Evolutionary conservation across 805 yeast genomes (phyloP), one percentile per base, ranked within the genome.

Genomic region (Schwanniomyces sp.): DNA sequence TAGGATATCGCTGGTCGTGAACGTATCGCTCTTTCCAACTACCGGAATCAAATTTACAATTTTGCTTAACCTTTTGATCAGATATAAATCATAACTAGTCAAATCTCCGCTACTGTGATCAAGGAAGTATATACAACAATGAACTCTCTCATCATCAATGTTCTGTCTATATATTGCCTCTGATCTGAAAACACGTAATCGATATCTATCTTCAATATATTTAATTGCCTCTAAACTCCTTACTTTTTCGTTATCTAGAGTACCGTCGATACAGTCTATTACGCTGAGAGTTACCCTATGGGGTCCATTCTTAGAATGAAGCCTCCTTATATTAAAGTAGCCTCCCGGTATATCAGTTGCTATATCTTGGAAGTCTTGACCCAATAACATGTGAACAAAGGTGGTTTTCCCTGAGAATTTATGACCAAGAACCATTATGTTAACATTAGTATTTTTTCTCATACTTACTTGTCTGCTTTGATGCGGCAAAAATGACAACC

Each of bases 111-210:
- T 82, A 4, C 84, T 75, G 0, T 96, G 92, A 5, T 82, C 76
- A 45, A 92, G 74, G 62, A 92, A 88, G 70, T 90, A 92, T 40
- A 92, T 64, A 62, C 97, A 90, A 30, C 84, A 88, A 70, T 92
- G 96, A 34, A 92, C 85, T 46, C 96, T 77, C 53, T 78, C 69
- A 60, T 91, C 96, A 10, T 59, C 55, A 47, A 74, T 41, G 5
- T 50, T 44, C 2, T 40, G 25, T 38, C 76, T 54, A n/a, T 55
- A 46, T 0, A 73, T 57, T 67, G 64, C 51, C 62, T 82, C 88
- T 57, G 86, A 90, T 69, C 88, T 96, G 52, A 81, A 58, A 44
- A 81, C 77, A 79, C 83, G 67, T 69, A 65, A 65, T 81, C 82
- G 52, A 63, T 86, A 85, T 66, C 88, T 92, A 53, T 85, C 88